These are phyloP conservation scores for Russula abietina DNA, from an alignment of 768 basidiomycete genomes.

Conservation along the genomic window DNA sequence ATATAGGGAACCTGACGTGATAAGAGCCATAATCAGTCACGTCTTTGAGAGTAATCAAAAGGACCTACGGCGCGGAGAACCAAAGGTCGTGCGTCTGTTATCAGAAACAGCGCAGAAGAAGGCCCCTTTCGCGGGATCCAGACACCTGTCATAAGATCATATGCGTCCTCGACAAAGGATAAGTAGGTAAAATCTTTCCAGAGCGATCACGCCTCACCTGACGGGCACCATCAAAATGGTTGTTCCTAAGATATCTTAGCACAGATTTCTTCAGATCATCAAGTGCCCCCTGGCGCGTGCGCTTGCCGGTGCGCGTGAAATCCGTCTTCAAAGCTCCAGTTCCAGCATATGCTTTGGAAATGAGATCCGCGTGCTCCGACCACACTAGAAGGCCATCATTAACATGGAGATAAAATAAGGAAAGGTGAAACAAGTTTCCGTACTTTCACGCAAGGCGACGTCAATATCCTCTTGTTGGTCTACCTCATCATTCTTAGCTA, in stretches of 20 bases:
- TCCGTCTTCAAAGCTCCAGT: conserved; percentile 96
- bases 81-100: conserved; percentile 77
- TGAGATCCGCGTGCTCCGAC: conserved; percentile 92
- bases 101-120: conserved; percentile 59
- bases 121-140: conserved; percentile 83
- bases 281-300: conserved; percentile 71
- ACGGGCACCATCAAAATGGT: conserved; percentile 90
- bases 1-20: conserved; percentile 70
- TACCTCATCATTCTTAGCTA: conserved; percentile 63
- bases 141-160: conserved; percentile 86
- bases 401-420: conserved; percentile 8
- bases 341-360: conserved; percentile 88
- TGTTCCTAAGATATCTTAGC: conserved; percentile 89
- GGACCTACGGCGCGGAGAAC: conserved; percentile 71
- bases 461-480: conserved; percentile 79
- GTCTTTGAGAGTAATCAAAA: conserved; percentile 1
- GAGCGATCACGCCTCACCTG: conserved; percentile 44
- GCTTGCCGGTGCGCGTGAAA: conserved; percentile 88
- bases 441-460: conserved; percentile 83
- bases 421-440: conserved; percentile 29
- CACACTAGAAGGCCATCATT: conserved; percentile 58
- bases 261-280: conserved; percentile 85
- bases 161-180: conserved; percentile 62
- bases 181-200: conserved; percentile 3
- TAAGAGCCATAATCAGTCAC: neutral